A percentile compares a stretch with the other conserved stretches of the same genome.
Conservation (phyloP, 148 eudicot genomes). For the Rhododendron henanense region DNA sequence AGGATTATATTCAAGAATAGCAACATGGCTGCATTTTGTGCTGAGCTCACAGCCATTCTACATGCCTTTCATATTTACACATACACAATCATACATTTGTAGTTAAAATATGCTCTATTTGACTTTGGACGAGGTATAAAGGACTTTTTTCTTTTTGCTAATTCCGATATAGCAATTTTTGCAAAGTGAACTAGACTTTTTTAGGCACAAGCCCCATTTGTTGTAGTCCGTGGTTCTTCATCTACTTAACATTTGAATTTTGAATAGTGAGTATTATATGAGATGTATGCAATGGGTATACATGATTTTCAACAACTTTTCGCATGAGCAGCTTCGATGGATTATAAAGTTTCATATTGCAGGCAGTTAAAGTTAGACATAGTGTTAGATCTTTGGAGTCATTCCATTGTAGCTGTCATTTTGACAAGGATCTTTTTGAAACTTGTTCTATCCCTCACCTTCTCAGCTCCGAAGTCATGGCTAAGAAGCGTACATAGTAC, state of each 20-base stretch:
- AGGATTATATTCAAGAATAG: background rate
- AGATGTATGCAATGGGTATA: background rate
- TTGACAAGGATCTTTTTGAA: background rate
- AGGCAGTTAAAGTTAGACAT: background rate
- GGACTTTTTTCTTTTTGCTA: background rate
- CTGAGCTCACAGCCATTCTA: background rate
- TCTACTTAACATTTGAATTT: background rate
- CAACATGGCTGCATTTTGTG: background rate
- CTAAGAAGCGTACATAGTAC: background rate
- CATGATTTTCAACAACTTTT: background rate
- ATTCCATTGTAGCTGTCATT: background rate
- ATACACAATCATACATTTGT: background rate
- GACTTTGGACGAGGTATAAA: background rate
- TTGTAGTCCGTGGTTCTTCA: background rate
- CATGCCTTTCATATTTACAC: background rate
- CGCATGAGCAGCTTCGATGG: background rate
- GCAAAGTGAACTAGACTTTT: background rate
- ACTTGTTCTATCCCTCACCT: background rate
- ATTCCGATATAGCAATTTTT: background rate
- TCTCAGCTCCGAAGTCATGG: background rate
- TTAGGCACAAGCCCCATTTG: background rate
- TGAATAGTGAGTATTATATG: background rate
- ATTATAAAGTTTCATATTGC: background rate
- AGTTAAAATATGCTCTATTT: background rate
- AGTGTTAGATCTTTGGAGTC: background rate